These are phyloP conservation scores for Fusarium algeriense DNA, from an alignment of 2,329 filamentous ascomycete species.

Conservation along the genomic window DNA sequence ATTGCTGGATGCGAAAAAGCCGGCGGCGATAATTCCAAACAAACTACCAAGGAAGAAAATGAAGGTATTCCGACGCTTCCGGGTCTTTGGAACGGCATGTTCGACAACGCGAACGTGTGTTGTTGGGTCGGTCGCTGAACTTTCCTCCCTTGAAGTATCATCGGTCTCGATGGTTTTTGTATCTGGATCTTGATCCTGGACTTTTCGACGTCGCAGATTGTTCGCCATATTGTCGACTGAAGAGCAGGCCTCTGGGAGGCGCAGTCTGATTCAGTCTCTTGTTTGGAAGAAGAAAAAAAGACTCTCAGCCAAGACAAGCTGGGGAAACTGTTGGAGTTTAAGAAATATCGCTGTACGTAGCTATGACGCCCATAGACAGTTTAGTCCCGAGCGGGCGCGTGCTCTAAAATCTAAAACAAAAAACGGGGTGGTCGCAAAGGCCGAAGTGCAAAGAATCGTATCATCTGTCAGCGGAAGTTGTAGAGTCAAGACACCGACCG, in stretches of 20 bases:
- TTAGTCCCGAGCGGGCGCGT: conserved; percentile 23
- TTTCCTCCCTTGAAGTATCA: conserved; percentile 46
- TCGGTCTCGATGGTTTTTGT: conserved; percentile 38
- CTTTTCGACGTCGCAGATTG: conserved; percentile 51
- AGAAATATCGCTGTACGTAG: conserved; percentile 29
- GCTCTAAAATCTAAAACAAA: conserved; percentile 38
- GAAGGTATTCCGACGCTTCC: conserved; percentile 81
- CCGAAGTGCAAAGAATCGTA: conserved; percentile 21
- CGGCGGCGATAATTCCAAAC: conserved; percentile 89
- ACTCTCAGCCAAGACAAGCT: not conserved
- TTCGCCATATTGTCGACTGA: conserved; percentile 47
- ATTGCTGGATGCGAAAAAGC: conserved; percentile 89
- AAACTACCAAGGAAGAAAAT: conserved; percentile 90
- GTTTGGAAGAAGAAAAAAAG: conserved; percentile 1
- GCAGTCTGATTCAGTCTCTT: conserved; percentile 23
- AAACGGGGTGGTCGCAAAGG: conserved; percentile 31
- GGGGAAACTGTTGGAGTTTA: conserved; percentile 8
- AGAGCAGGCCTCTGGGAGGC: conserved; percentile 38
- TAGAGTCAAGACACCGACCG: not conserved
- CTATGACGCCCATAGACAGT: conserved; percentile 41
- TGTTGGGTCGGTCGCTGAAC: conserved; percentile 42
- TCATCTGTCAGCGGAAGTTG: conserved; percentile 19
- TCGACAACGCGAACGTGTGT: conserved; percentile 59
- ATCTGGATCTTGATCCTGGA: conserved; percentile 36
- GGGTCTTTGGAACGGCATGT: conserved; percentile 60